Base-by-base conservation (phyloP, 163 green algal species). In the Chlamydomonas reinhardtii region DNA sequence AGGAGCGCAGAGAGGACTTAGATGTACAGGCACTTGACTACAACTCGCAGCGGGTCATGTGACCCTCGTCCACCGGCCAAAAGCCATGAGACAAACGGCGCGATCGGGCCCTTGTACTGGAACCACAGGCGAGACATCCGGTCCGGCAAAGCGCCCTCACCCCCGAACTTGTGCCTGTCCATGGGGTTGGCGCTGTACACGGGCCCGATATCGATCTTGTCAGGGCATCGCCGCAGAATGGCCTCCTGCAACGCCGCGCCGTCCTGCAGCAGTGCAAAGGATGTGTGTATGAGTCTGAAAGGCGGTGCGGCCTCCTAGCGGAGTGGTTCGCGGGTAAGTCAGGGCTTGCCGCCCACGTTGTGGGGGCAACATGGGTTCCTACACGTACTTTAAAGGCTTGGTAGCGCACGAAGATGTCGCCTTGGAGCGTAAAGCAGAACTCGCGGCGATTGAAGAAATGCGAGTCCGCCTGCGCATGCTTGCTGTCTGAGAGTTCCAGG, bases 121-220 rank as follows among this genome's bases (percentile, higher is more conserved):
- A n/a, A n/a, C n/a, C n/a, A n/a, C n/a, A n/a, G n/a, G n/a, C n/a
- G n/a, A n/a, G n/a, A n/a, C n/a, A n/a, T n/a, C n/a, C n/a, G n/a
- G n/a, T n/a, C n/a, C n/a, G n/a, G n/a, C n/a, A n/a, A n/a, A n/a
- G n/a, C n/a, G n/a, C n/a, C 31, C 89, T 43, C 73, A 94, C 90
- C 89, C 74, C 88, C 96, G 94, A 62, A 96, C 94, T 90, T 94
- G 70, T 93, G 87, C 1, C 97, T 82, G 43, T 96, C 92, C 65
- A 93, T 79, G 12, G 97, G 97, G 84, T 99, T 97, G 24, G 96
- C 91, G 71, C 95, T 98, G 94, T 99, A 99, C 22, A 99, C 95
- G 4, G 98, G 96, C 4, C 98, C 98, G 68, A 99, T 98, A 86
- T 99, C 98, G 48, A 99, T 99, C 90, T 99, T 99, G 73, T 92